phyloP scores from a whole-genome alignment of 805 yeast genomes.

The Metschnikowia drakensbergensis region DNA sequence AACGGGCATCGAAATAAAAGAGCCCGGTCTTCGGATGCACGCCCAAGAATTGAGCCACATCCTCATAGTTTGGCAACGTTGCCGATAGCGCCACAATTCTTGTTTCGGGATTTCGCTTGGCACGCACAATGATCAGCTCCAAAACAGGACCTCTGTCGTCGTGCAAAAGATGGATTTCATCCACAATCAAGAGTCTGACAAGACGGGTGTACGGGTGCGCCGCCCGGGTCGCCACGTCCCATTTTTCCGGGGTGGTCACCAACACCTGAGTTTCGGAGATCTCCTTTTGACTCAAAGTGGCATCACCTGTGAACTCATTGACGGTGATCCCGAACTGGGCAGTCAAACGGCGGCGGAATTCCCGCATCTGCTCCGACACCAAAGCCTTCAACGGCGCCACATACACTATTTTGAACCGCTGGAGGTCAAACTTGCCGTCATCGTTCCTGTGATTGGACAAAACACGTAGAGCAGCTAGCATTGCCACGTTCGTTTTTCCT shows the following conservation, averaged over 20 bases:
- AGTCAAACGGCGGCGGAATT: slow-evolving; percentile 66
- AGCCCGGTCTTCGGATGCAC: slow-evolving; percentile 58
- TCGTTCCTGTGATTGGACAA: slow-evolving; percentile 48
- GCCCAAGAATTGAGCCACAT: slow-evolving; percentile 77
- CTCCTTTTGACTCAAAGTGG: slow-evolving; percentile 70
- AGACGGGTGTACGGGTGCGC: slow-evolving; percentile 56
- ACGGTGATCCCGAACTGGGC: slow-evolving; percentile 63
- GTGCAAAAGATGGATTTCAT: slow-evolving; percentile 89
- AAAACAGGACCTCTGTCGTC: slow-evolving; percentile 95
- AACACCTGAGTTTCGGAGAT: slow-evolving; percentile 74
- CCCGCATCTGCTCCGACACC: slow-evolving; percentile 92
- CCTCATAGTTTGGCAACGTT: slow-evolving; percentile 82
- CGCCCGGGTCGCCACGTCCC: slow-evolving; percentile 95
- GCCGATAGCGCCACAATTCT: slow-evolving; percentile 88
- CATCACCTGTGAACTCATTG: slow-evolving; percentile 88
- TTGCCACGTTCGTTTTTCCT: slow-evolving; percentile 96
- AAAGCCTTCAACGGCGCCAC: slow-evolving; percentile 92
- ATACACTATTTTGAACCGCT: slow-evolving; percentile 73
- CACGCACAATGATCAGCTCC: slow-evolving; percentile 80
- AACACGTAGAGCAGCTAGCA: slow-evolving; percentile 69
- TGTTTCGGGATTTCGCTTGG: slow-evolving; percentile 42
- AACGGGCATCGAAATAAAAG: slow-evolving; percentile 78
- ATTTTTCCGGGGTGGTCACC: slow-evolving; percentile 94
- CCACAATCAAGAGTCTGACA: slow-evolving; percentile 74
- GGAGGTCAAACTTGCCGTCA: slow-evolving; percentile 48